Base-by-base conservation (phyloP, 2,329 filamentous ascomycete genomes). In the Talaromyces sp. region DNA sequence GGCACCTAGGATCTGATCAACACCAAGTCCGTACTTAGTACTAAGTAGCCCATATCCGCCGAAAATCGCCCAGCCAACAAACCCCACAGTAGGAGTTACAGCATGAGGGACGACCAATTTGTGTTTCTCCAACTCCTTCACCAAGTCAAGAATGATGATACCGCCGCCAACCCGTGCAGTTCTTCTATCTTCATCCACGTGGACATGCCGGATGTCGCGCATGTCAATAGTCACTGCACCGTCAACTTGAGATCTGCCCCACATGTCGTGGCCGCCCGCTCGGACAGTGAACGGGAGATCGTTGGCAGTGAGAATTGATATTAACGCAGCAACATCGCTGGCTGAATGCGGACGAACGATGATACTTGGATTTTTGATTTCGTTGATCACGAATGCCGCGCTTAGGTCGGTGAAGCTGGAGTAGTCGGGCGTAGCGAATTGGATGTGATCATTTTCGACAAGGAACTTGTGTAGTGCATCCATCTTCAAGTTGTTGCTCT, bases 1-100 rank as follows among this genome's bases (percentile, higher is more conserved):
- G 3, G 75, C 75, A 1, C 64, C 67, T 8, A 76, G 41, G 27
- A 77, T 74, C 52, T 76, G 70, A 37, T 77, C 74, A 4, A 65
- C 66, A 1, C 74, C 74, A 3, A 75, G 49, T 1, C 74, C 75
- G 41, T 63, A 67, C 1, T 52, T 44, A 1, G 59, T 52, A 8
- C 61, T 64, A n/a, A 73, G 58, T 0, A 65, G 57, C 5, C 72
- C 73, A 48, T 75, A 75, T 14, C 74, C 73, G 4, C 72, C 74
- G 14, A 65, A 61, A 11, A 65, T 70, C 9, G 70, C 66, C 73
- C 74, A 77, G 2, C 73, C 72, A 4, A 68, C 61, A 29, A 65
- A 73, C 9, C 71, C 74, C 4, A 76, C 68, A n/a, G 49, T 51
- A 4, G 62, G 54, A n/a, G 63, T 57, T 1, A 57, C n/a, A 7